Conservation (phyloP, 1,139 yeast genomes). For the Hemisphaericaspora lyxosophila region DNA sequence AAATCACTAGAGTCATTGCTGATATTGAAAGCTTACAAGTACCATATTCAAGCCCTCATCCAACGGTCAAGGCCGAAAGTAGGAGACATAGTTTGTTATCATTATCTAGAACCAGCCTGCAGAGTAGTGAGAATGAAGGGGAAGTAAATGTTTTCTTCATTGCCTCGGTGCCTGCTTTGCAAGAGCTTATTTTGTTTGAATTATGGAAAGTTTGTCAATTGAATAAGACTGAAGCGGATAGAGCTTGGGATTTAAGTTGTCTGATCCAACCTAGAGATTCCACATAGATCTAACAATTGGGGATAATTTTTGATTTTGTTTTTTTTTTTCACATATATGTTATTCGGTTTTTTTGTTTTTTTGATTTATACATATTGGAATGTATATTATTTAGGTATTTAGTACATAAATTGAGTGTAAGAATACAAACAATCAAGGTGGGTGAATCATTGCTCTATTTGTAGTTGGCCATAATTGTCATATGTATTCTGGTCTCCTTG, state of each 20-base stretch:
- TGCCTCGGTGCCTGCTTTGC: slow-evolving; percentile 47
- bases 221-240: slow-evolving; percentile 59
- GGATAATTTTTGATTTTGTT: neutral
- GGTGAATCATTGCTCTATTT: no score
- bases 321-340: no score
- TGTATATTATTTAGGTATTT: no score
- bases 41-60: slow-evolving; percentile 35
- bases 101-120: slow-evolving; percentile 8
- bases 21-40: slow-evolving; percentile 77
- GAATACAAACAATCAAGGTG: no score
- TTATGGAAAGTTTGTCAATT: slow-evolving; percentile 68
- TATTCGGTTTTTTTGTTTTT: neutral
- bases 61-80: neutral
- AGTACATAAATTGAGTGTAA: no score
- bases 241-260: slow-evolving; percentile 73
- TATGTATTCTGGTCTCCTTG: no score
- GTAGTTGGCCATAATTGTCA: no score
- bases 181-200: slow-evolving; percentile 66
- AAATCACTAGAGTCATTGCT: slow-evolving; percentile 72
- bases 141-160: slow-evolving; percentile 24
- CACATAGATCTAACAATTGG: neutral
- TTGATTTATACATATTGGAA: neutral
- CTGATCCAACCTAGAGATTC: slow-evolving; percentile 45
- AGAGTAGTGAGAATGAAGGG: slow-evolving; percentile 20
- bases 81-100: slow-evolving; percentile 20